Conservation (phyloP, 768 basidiomycete genomes). For the Astraeus odoratus region DNA sequence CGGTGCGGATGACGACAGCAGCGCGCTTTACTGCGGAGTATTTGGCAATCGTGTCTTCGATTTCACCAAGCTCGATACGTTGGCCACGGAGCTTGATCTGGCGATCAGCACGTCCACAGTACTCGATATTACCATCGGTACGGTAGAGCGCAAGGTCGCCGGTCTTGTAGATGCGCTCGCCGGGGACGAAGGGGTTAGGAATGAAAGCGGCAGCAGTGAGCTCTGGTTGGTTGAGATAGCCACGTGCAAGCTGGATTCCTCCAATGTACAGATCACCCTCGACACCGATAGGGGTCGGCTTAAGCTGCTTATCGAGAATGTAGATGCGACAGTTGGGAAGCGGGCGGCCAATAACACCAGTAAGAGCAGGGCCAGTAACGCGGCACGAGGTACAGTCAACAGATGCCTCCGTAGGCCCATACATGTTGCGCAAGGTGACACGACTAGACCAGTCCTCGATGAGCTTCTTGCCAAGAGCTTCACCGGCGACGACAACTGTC, state of each 20-base stretch:
- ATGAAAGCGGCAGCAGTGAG: slow-evolving; percentile 23
- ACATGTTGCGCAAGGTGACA: slow-evolving; percentile 26
- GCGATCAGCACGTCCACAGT: slow-evolving; percentile 27
- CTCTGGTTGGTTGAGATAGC: slow-evolving; percentile 22
- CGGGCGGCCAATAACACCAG: slow-evolving; percentile 25
- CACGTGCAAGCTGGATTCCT: slow-evolving; percentile 19
- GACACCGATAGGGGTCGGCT: slow-evolving; percentile 23
- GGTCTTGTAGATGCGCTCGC: slow-evolving; percentile 26
- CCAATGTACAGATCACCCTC: slow-evolving; percentile 18
- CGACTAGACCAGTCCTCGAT: slow-evolving; percentile 18
- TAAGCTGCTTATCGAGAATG: slow-evolving; percentile 13
- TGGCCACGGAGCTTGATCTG: slow-evolving; percentile 29
- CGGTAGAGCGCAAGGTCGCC: slow-evolving; percentile 25
- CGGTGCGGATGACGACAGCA: slow-evolving; percentile 20
- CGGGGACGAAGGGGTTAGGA: slow-evolving; percentile 22
- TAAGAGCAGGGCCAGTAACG: slow-evolving; percentile 10
- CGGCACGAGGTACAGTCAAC: slow-evolving; percentile 24
- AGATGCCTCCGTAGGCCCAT: slow-evolving; percentile 28
- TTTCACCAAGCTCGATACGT: slow-evolving; percentile 28
- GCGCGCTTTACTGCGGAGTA: slow-evolving; percentile 13
- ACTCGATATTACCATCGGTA: slow-evolving; percentile 24
- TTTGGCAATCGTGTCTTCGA: slow-evolving; percentile 25
- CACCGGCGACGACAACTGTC: slow-evolving; percentile 21
- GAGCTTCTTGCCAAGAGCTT: slow-evolving; percentile 14
- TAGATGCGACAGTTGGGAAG: slow-evolving; percentile 21